These are phyloP conservation scores for Suillus discolor DNA, from an alignment of 768 basidiomycete genomes.

Conservation along the genomic window DNA sequence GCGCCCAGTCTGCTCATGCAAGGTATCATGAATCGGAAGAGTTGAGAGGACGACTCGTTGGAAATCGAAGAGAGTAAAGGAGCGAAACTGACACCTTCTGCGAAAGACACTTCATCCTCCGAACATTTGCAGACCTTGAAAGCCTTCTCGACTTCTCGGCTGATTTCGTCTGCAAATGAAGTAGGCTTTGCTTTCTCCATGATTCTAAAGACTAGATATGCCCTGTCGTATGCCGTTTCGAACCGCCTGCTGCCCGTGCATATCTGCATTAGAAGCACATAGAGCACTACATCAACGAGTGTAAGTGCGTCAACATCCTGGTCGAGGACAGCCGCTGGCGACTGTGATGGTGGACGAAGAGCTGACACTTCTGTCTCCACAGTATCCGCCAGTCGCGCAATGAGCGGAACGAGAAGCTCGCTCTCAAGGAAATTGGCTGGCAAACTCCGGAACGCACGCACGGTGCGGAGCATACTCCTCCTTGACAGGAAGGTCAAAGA, in stretches of 20 bases:
- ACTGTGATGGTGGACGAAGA: background rate
- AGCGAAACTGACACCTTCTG: background rate
- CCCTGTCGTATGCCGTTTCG: background rate
- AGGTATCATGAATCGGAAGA: slow-evolving; percentile 30
- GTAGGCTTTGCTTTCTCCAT: slow-evolving; percentile 3
- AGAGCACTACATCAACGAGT: slow-evolving; percentile 12
- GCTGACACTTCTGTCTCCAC: background rate
- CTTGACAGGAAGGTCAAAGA: slow-evolving; percentile 13
- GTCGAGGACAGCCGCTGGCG: background rate
- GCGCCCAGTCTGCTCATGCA: slow-evolving; percentile 17
- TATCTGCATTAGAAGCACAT: slow-evolving; percentile 13
- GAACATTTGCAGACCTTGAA: background rate
- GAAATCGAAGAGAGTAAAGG: background rate
- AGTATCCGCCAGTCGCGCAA: background rate
- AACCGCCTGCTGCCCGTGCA: slow-evolving; percentile 2
- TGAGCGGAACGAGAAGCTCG: background rate
- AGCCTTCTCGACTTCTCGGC: background rate
- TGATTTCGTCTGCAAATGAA: background rate
- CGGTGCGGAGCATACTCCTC: slow-evolving; percentile 12
- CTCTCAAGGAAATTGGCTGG: background rate
- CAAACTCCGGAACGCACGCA: slow-evolving; percentile 4
- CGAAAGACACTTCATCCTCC: background rate
- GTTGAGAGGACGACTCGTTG: background rate
- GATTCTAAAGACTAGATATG: background rate
- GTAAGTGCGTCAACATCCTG: background rate